Evolutionary conservation across 345 rosid species (phyloP).

Genomic region (Moricandia arvensis): DNA sequence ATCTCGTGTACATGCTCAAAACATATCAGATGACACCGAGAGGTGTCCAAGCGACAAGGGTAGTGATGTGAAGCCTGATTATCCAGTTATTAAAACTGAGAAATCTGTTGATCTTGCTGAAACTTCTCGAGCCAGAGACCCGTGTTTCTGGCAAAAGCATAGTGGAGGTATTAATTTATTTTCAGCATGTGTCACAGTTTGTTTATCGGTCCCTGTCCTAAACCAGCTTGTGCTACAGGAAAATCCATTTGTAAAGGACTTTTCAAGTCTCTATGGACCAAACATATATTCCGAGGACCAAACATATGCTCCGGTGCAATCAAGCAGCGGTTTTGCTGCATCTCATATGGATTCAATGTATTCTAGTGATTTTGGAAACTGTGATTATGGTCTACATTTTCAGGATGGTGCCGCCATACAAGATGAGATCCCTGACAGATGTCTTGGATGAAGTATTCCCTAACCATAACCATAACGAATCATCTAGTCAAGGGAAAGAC

Average conservation of each 20-base stretch:
- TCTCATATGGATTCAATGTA: slow-evolving; percentile 52
- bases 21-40: slow-evolving; percentile 34
- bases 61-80: slow-evolving; percentile 37
- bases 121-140: slow-evolving; percentile 57
- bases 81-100: slow-evolving; percentile 20
- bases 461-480: slow-evolving; percentile 47
- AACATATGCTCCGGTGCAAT: slow-evolving; percentile 48
- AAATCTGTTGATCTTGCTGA: slow-evolving; percentile 42
- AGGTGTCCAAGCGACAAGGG: slow-evolving; percentile 39
- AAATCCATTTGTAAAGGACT: slow-evolving; percentile 32
- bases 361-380: slow-evolving; percentile 70
- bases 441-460: slow-evolving; percentile 54
- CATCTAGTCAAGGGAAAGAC: slow-evolving; percentile 42
- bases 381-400: slow-evolving; percentile 42
- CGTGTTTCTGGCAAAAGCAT: slow-evolving; percentile 39
- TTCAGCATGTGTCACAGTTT: neutral
- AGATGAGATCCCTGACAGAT: slow-evolving; percentile 50
- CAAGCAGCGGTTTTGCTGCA: slow-evolving; percentile 39
- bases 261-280: slow-evolving; percentile 25
- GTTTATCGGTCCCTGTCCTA: neutral
- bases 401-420: slow-evolving; percentile 59
- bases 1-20: slow-evolving; percentile 25
- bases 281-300: slow-evolving; percentile 39
- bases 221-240: slow-evolving; percentile 40
- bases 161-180: slow-evolving; percentile 42